These are phyloP conservation scores for Tylopilus intermedius DNA, from an alignment of 768 basidiomycete genomes.

Conservation along the genomic window DNA sequence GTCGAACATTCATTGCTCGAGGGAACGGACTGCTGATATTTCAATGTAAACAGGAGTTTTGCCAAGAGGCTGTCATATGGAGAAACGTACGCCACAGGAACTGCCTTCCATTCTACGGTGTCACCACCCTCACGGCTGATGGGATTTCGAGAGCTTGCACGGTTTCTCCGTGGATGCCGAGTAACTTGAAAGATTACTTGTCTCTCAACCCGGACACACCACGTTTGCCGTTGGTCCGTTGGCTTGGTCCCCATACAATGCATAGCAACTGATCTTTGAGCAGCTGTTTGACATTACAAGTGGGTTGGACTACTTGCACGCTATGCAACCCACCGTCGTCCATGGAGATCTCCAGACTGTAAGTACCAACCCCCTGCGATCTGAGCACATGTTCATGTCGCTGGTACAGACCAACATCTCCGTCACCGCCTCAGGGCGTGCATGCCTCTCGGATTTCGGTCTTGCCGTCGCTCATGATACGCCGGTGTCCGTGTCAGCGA, in stretches of 20 bases:
- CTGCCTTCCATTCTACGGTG: conserved; percentile 30
- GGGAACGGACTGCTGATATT: neutral
- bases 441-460: conserved; percentile 33
- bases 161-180: conserved; percentile 26
- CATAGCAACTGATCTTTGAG: neutral
- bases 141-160: conserved; percentile 15
- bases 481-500: conserved; percentile 13
- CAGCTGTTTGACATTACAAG: conserved; percentile 36
- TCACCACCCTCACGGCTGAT: conserved; percentile 10
- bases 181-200: conserved; percentile 30
- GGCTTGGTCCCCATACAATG: neutral
- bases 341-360: conserved; percentile 45
- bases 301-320: conserved; percentile 38
- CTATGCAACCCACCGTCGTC: conserved; percentile 34
- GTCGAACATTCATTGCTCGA: conserved; percentile 11
- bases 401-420: conserved; percentile 27
- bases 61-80: conserved; percentile 29
- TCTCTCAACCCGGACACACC: conserved; percentile 20
- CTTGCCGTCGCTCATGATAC: conserved; percentile 19
- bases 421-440: conserved; percentile 19
- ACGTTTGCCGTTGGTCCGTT: conserved; percentile 32
- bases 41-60: conserved; percentile 21
- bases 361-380: conserved; percentile 5
- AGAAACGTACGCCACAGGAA: conserved; percentile 26
- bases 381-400: neutral